Conservation (phyloP, 805 yeast species). For the Candida hungchunana region DNA sequence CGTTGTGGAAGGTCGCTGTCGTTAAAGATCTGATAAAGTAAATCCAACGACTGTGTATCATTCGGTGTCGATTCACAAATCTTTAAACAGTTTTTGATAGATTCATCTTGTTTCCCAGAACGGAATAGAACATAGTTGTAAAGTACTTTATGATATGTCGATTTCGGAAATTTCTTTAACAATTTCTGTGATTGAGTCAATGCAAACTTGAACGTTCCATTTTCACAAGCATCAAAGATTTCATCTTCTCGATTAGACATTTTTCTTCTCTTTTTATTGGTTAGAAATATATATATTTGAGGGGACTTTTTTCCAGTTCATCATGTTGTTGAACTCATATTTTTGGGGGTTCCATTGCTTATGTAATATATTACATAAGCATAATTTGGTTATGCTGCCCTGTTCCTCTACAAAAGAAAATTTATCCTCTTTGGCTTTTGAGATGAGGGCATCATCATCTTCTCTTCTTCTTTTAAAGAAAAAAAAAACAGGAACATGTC, state of each 20-base stretch:
- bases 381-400: no score
- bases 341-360: no score
- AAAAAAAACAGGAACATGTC: no score
- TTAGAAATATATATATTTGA: no score
- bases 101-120: constrained; percentile 29
- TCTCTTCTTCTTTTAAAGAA: neutral
- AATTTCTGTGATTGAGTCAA: constrained; percentile 43
- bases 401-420: no score
- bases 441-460: no score
- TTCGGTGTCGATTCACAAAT: constrained; percentile 38
- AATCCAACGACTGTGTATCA: constrained; percentile 48
- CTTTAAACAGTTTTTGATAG: constrained; percentile 22
- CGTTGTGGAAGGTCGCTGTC: constrained; percentile 36
- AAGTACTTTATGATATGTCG: constrained; percentile 43
- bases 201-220: constrained; percentile 53
- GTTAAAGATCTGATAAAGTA: constrained; percentile 43
- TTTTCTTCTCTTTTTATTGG: no score
- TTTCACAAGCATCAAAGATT: constrained; percentile 42
- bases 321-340: no score
- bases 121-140: constrained; percentile 29
- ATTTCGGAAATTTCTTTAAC: constrained; percentile 51
- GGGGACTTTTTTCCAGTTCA: no score
- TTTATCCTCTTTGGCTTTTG: no score
- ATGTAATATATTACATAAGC: no score
- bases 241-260: constrained; percentile 32